Conservation (phyloP, 345 rosid genomes). For the Lumnitzera littorea region DNA sequence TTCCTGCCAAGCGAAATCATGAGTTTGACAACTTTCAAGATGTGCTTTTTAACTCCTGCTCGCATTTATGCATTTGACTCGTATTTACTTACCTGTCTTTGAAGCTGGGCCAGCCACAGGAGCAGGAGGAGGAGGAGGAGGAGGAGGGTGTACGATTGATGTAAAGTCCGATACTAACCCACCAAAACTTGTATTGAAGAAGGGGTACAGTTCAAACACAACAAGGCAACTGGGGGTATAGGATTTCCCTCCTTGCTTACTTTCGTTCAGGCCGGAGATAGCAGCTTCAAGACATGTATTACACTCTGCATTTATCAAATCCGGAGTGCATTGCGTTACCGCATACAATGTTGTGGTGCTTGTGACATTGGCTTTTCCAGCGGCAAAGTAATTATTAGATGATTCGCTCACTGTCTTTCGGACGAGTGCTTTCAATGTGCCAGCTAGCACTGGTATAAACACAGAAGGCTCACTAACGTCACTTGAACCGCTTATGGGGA, state of each 20-base stretch:
- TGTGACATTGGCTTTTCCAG: constrained; percentile 10
- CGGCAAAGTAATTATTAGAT: constrained; percentile 25
- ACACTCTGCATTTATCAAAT: constrained; percentile 21
- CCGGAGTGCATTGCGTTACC: constrained; percentile 48
- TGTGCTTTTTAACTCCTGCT: too few species aligned
- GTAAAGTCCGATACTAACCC: not conserved
- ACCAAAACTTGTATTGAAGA: constrained; percentile 18
- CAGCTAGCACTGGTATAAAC: constrained; percentile 7
- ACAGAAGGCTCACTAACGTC: not conserved
- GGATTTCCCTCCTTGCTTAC: constrained; percentile 25
- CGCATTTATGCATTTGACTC: too few species aligned
- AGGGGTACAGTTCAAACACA: constrained; percentile 25
- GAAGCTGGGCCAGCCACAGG: too few species aligned
- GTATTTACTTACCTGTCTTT: constrained; percentile 1
- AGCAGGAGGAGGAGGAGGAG: too few species aligned
- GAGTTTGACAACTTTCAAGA: too few species aligned
- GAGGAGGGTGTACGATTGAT: constrained; percentile 8
- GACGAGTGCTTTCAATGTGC: constrained; percentile 2
- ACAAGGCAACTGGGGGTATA: constrained; percentile 29
- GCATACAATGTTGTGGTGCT: constrained; percentile 21
- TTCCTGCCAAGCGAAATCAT: too few species aligned
- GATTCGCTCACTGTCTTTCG: constrained; percentile 3
- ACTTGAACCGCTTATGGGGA: not conserved
- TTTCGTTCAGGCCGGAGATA: constrained; percentile 6
- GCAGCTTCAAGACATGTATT: constrained; percentile 19